Evolutionary conservation across 2,329 filamentous ascomycete genomes (phyloP), one percentile per base, ranked within the genome.

Genomic region (Diplodia intermedia): DNA sequence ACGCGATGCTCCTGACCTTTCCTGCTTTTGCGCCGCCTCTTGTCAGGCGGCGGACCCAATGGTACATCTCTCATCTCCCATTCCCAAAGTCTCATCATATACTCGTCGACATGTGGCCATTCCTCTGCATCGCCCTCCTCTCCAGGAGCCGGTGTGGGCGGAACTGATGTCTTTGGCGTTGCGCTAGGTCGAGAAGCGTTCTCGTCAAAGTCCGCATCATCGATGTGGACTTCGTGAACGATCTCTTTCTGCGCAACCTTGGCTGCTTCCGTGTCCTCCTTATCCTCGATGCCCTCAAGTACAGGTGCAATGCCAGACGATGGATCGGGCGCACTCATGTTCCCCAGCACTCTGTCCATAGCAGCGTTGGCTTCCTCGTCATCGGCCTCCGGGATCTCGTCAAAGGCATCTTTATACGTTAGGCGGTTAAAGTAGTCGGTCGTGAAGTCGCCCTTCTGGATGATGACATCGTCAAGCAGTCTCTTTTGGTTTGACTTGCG

Each of bases 401-500:
- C 86, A 31, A 92, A 83, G 62, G 91, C 89, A 69, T 92, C 91
- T 47, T 87, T 85, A 62, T 90, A 89, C 2, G 86, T 82, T 53
- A 91, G 83, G 73, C 90, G 93, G 74, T 93, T 93, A 80, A 97
- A 94, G 78, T 97, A 94, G 75, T 99, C 95, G 0, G 95, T 99
- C 0, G 94, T 99, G 78, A 99, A 99, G 72, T 94, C 93, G 70
- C 95, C 95, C 77, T 98, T 95, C 76, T 99, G 96, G 72, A 99
- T 99, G 68, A 99, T 94, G 8, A 99, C 93, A 71, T 99, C 95
- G 74, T 99, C 95, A 0, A 99, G 86, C 88, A 99, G 93, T 73
- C 96, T 92, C 82, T 99, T 99, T 79, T 99, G 95, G 65, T 95
- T 96, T 14, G 93, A 93, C 76, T 98, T 98, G 71, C 94, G 92